Base-by-base conservation (phyloP, 768 basidiomycete species). In the Leccinum truebloodii region DNA sequence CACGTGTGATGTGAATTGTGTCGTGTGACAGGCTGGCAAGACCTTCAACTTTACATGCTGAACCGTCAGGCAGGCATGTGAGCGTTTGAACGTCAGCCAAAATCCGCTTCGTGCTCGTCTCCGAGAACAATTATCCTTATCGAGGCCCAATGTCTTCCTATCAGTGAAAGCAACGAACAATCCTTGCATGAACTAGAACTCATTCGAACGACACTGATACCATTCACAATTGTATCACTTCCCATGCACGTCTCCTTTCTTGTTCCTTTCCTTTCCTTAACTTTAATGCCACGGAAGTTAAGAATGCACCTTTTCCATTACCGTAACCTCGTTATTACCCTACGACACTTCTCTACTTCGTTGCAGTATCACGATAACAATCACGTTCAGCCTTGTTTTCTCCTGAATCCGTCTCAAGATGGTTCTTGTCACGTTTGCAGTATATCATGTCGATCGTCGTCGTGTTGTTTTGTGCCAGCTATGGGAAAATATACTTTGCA, bases 51-150 rank as follows among this genome's bases (percentile, higher is more conserved):
- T 59, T 92, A 90, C 69, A 84, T 92, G 69, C 75, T 89, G 57
- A 91, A 88, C 71, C 87, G 89, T 63, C 88, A 89, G 71, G 84
- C 86, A 44, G 88, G 88, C 62, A 76, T 87, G 74, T 86, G 73
- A 64, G 32, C 73, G 55, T 14, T 46, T 1, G 20, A 20, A 20
- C 10, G 44, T 20, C 44, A 20, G 20, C 44, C 44, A 46, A 41
- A 28, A 32, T 13, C 41, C 52, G 14, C 34, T 55, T 20, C 28
- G 7, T 54, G 48, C 49, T 30, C 24, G 13, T 46, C 26, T 60
- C 46, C 28, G 32, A 55, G 48, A 49, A 30, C 28, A 57, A 52
- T 24, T 48, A 49, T 41, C 39, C 52, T 41, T 32, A 32, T 49
- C 14, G n/a, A 56, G 28, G 30, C 32, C 57, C 50, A 10, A 55